A percentile compares a stretch with the other conserved stretches of the same genome.
Conservation (phyloP, 371 early-diverging fungal genomes). For the Apophysomyces sp. region DNA sequence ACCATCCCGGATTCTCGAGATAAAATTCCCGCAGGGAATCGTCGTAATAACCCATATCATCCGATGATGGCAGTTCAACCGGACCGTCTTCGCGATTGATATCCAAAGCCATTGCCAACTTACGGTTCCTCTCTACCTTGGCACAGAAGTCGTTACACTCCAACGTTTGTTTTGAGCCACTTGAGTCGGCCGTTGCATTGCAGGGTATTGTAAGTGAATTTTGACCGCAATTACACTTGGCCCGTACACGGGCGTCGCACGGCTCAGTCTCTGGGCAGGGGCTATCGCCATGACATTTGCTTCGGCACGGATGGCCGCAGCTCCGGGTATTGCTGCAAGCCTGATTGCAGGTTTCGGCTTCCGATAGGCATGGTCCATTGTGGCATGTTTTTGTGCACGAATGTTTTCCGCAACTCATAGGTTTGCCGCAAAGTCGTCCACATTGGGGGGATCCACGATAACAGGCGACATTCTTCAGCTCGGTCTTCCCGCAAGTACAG, state of each 20-base stretch:
- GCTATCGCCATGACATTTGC: constrained; percentile 63
- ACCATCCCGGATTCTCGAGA: constrained; percentile 54
- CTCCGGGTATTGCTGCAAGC: constrained; percentile 61
- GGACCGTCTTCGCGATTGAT: constrained; percentile 40
- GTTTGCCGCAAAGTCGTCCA: constrained; percentile 65
- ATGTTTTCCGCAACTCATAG: constrained; percentile 69
- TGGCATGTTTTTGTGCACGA: constrained; percentile 75
- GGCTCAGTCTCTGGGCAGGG: constrained; percentile 63
- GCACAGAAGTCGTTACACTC: constrained; percentile 74
- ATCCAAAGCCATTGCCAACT: constrained; percentile 69
- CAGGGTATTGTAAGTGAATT: constrained; percentile 56
- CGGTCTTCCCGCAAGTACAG: constrained; percentile 74
- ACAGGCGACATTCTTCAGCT: constrained; percentile 73
- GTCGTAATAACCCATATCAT: constrained; percentile 58
- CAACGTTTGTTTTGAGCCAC: constrained; percentile 43
- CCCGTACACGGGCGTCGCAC: constrained; percentile 52
- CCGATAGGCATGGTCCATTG: constrained; percentile 58
- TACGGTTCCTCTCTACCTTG: constrained; percentile 71
- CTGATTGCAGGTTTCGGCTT: constrained; percentile 55
- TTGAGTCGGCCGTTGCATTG: constrained; percentile 52
- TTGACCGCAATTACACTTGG: constrained; percentile 76
- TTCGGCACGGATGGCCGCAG: constrained; percentile 73
- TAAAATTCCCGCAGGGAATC: constrained; percentile 64
- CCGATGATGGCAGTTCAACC: constrained; percentile 7
- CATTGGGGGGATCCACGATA: constrained; percentile 69